Evolutionary conservation across 2,329 filamentous ascomycete genomes (phyloP), one percentile per base, ranked within the genome.

Genomic region (Pseudocercospora pini-densiflorae): DNA sequence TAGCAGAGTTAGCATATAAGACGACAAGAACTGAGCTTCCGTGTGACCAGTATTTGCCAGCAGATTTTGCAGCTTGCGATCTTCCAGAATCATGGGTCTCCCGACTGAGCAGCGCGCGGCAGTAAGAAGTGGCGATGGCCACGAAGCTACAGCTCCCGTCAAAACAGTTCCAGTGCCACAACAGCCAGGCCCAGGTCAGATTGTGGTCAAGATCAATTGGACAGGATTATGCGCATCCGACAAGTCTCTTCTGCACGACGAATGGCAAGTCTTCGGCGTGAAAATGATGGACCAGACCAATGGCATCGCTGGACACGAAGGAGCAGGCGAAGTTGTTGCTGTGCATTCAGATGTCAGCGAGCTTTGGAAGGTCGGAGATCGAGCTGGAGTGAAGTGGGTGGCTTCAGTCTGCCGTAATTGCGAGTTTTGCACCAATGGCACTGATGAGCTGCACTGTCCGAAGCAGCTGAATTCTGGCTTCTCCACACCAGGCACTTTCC

Each of bases 401-500:
- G 70, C 68, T 1, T 72, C 68, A n/a, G 68, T 73, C 2, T 77
- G 75, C 64, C 63, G 70, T 23, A 69, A 69, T 21, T 77, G 75
- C 67, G 75, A 77, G 40, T 75, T 76, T 67, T 77, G 75, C 54
- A 72, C 71, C 5, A 76, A 77, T 33, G 77, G 78, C 23, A 72
- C 64, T 8, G 78, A 80, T 58, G 78, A 79, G 53, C 62, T 79
- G 24, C 77, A 79, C 51, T 79, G 78, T 49, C 71, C 75, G 0
- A 74, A 76, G 19, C 78, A 79, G 70, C 70, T 75, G 33, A 79
- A 80, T 33, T 72, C 72, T n/a, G 78, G 78, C 9, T 79, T 81
- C 62, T 79, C 75, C 3, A 74, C 74, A 29, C 71, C 78, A 1
- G 78, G 78, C 6, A 80, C 78, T 1, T 80, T 79, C 61, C 77